Conservation (phyloP, 1,284 basidiomycete species). For the Marasmius sp. region DNA sequence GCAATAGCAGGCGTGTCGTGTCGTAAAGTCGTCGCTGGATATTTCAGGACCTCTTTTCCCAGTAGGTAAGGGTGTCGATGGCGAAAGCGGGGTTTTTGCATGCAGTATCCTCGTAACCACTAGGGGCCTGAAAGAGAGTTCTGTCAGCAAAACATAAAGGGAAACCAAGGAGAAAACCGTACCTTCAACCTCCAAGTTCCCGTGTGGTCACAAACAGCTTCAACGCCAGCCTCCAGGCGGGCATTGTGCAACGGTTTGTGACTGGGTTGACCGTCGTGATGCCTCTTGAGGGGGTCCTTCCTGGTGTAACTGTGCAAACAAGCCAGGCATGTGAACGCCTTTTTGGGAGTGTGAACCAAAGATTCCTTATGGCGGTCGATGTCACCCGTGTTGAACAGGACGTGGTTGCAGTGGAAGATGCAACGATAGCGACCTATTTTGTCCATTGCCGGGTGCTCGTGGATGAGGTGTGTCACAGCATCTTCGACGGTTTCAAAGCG, state of each 20-base stretch:
- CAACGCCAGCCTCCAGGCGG: neutral
- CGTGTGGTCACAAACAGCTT: neutral
- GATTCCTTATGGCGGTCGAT: neutral
- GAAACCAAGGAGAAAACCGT: neutral
- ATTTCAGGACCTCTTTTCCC: too few relatives aligned
- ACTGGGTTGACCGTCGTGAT: neutral
- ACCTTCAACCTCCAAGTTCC: neutral
- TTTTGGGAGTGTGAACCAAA: neutral
- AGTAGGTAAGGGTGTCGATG: neutral
- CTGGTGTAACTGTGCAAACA: neutral
- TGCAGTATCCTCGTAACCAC: neutral
- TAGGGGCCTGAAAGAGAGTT: neutral
- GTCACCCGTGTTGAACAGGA: neutral
- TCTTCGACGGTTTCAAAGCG: too few relatives aligned
- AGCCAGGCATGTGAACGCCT: neutral
- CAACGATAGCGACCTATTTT: neutral
- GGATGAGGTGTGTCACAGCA: too few relatives aligned
- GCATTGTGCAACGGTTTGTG: neutral
- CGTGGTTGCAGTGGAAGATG: neutral
- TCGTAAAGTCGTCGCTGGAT: neutral
- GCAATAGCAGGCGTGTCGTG: neutral
- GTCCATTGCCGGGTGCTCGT: too few relatives aligned
- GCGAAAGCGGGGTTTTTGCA: neutral
- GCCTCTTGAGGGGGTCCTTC: neutral
- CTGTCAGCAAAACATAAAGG: neutral